These are phyloP conservation scores for Irpex sp. DNA, from an alignment of 1,284 basidiomycete genomes.

Conservation along the genomic window DNA sequence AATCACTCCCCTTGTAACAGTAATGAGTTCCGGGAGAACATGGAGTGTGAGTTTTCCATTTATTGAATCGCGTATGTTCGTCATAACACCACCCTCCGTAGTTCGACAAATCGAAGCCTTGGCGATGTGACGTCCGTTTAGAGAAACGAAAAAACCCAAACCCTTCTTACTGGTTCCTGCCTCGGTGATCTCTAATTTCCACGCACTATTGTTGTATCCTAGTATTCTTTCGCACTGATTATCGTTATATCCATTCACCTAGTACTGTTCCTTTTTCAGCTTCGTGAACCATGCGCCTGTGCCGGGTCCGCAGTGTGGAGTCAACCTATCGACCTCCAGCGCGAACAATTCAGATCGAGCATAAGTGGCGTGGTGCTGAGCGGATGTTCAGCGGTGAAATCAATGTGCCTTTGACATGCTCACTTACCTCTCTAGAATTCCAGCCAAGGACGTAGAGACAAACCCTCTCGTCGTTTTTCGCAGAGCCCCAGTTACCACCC, in stretches of 20 bases:
- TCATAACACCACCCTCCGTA: background rate
- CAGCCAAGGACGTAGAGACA: conserved; percentile 21
- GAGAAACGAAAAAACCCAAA: conserved; percentile 19
- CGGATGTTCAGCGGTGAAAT: background rate
- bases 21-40: conserved; percentile 50
- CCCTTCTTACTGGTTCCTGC: conserved; percentile 26
- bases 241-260: background rate
- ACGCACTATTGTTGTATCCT: background rate
- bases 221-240: background rate
- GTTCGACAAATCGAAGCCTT: conserved; percentile 13
- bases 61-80: background rate
- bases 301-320: background rate
- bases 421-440: conserved; percentile 16
- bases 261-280: background rate
- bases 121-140: conserved; percentile 15
- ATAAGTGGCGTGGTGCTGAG: background rate
- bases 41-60: conserved; percentile 47
- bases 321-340: background rate
- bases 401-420: background rate
- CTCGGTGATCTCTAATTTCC: conserved; percentile 7
- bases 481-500: conserved; percentile 19
- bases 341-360: background rate
- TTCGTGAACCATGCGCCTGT: background rate
- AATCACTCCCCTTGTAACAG: conserved; percentile 38
- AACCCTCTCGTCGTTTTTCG: conserved; percentile 16